Evolutionary conservation across 2,329 filamentous ascomycete genomes (phyloP).

Genomic region (Sclerotinia sclerotiorum): DNA sequence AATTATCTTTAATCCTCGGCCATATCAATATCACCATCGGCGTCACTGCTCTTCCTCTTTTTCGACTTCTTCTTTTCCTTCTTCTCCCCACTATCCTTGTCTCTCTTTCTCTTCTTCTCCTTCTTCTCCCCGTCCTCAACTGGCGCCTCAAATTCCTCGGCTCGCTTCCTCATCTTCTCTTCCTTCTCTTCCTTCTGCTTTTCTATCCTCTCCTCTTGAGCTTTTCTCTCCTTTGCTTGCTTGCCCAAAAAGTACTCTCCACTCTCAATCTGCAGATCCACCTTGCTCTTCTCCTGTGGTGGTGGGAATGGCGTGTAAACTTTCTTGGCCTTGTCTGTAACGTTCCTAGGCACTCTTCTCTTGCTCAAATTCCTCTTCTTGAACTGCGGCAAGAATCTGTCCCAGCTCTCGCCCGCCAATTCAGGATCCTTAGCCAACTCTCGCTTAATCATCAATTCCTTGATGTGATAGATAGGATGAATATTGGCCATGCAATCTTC

Average conservation of each 20-base stretch:
- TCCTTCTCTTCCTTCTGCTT: conserved; percentile 84
- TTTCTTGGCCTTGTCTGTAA: conserved; percentile 94
- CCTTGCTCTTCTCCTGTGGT: conserved; percentile 96
- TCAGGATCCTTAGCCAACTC: conserved; percentile 88
- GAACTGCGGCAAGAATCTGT: conserved; percentile 94
- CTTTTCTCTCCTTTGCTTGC: conserved; percentile 83
- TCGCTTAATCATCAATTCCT: conserved; percentile 90
- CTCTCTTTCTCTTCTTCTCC: conserved; percentile 50
- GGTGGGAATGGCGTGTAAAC: conserved; percentile 96
- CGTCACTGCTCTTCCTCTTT: conserved; percentile 26
- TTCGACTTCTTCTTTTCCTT: conserved; percentile 32
- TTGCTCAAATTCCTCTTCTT: conserved; percentile 90
- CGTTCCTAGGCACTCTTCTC: conserved; percentile 75
- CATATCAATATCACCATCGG: conserved; percentile 21
- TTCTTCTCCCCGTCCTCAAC: conserved; percentile 64
- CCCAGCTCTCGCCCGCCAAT: conserved; percentile 87
- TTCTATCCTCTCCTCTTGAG: conserved; percentile 76
- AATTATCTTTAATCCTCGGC: conserved; percentile 15
- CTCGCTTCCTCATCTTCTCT: conserved; percentile 81
- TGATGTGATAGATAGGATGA: conserved; percentile 88
- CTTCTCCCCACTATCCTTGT: conserved; percentile 34
- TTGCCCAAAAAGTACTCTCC: conserved; percentile 96
- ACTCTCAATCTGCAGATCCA: conserved; percentile 95
- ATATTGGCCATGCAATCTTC: conserved; percentile 97
- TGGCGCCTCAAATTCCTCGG: conserved; percentile 84